A percentile compares a stretch with the other conserved stretches of the same genome.
Conservation (phyloP, 2,329 filamentous ascomycete species). For the Fusarium multiceps region DNA sequence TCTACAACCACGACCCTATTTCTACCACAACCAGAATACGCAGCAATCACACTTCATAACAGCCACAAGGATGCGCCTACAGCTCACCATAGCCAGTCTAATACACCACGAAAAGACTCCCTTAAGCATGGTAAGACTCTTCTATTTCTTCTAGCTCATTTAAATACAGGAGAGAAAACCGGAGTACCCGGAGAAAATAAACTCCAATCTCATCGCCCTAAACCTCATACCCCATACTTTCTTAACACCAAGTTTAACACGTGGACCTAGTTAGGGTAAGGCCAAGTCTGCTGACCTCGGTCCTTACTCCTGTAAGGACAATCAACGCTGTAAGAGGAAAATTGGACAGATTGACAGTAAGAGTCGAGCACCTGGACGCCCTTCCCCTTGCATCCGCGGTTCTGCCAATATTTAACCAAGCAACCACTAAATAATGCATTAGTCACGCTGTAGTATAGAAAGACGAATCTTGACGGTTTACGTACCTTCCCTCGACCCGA, state of each 20-base stretch:
- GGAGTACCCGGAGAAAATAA: neutral
- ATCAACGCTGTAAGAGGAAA: neutral
- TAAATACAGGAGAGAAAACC: neutral
- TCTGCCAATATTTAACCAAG: neutral
- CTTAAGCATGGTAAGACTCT: fast-evolving
- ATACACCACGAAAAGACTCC: fast-evolving
- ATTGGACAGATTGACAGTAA: neutral
- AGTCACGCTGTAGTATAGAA: fast-evolving
- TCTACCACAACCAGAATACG: too few species aligned
- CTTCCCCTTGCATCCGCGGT: neutral
- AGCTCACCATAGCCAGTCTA: too few species aligned
- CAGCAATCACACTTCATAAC: too few species aligned
- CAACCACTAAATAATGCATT: neutral
- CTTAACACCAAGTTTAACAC: fast-evolving
- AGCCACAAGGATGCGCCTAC: too few species aligned
- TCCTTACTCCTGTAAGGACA: neutral
- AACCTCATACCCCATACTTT: fast-evolving
- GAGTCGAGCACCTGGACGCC: neutral
- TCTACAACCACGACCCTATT: too few species aligned
- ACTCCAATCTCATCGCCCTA: neutral
- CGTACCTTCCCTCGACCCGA: neutral
- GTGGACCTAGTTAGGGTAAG: neutral
- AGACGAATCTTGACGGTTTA: fast-evolving
- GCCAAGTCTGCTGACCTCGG: neutral
- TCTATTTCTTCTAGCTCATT: neutral